A percentile compares a stretch with the other conserved stretches of the same genome.
These are phyloP conservation scores for Pseudocercospora vitis DNA, from an alignment of 2,329 filamentous ascomycete species.

Conservation along the genomic window DNA sequence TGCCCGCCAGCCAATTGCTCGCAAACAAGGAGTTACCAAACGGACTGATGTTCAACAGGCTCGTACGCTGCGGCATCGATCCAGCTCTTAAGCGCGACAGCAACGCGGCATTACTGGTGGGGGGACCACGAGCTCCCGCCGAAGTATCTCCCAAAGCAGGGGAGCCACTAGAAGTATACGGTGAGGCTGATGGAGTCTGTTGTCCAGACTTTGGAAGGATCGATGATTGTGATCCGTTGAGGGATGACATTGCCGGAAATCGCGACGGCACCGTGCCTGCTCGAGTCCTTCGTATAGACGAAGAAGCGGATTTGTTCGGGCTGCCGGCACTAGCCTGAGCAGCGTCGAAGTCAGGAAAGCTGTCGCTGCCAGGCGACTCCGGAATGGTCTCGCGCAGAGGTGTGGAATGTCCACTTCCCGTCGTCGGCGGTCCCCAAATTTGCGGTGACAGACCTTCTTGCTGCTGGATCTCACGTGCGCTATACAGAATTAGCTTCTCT, in stretches of 20 bases:
- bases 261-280: slow-evolving; percentile 95
- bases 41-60: slow-evolving; percentile 63
- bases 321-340: slow-evolving; percentile 30
- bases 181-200: slow-evolving; percentile 81
- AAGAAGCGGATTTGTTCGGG: slow-evolving; percentile 28
- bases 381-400: slow-evolving; percentile 96
- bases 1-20: slow-evolving; percentile 77
- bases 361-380: slow-evolving; percentile 88
- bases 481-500: slow-evolving; percentile 40
- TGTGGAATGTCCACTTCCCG: slow-evolving; percentile 93
- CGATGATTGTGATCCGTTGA: slow-evolving; percentile 57
- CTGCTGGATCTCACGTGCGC: slow-evolving; percentile 93
- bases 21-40: slow-evolving; percentile 89
- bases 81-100: slow-evolving; percentile 85
- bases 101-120: slow-evolving; percentile 65
- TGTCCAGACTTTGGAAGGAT: slow-evolving; percentile 75
- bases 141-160: slow-evolving; percentile 34
- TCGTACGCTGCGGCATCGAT: slow-evolving; percentile 87
- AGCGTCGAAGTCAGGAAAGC: slow-evolving; percentile 80
- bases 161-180: slow-evolving; percentile 68
- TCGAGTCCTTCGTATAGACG: slow-evolving; percentile 66
- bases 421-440: slow-evolving; percentile 89
- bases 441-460: slow-evolving; percentile 80
- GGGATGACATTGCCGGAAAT: slow-evolving; percentile 74
- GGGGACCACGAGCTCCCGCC: slow-evolving; percentile 46